phyloP scores from a whole-genome alignment of 352 stramenopile genomes.

The Phytophthora fragariae region DNA sequence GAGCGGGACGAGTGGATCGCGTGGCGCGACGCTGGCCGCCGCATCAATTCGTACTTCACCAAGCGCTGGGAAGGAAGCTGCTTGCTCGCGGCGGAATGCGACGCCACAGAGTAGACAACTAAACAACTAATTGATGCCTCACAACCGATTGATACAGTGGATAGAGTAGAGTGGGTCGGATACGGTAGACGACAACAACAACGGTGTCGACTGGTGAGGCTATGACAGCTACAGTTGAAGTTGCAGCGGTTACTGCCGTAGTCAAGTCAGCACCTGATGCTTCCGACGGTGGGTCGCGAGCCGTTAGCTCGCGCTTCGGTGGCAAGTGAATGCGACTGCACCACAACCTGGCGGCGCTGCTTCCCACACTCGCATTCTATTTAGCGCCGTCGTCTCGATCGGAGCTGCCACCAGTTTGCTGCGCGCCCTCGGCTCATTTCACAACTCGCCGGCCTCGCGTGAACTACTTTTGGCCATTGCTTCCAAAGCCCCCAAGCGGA shows the following conservation, averaged over 20 bases:
- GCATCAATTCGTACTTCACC: conserved; percentile 57
- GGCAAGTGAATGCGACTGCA: neutral
- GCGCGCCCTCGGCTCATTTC: neutral
- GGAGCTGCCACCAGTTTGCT: neutral
- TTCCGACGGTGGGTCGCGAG: neutral
- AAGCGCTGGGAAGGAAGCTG: conserved; percentile 48
- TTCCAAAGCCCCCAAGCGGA: neutral
- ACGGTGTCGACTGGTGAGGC: no score
- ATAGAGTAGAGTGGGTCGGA: no score
- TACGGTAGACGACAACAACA: no score
- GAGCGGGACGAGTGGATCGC: conserved; percentile 11
- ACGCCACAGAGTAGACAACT: no score
- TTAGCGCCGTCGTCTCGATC: neutral
- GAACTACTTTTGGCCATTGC: neutral
- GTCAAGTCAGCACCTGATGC: no score
- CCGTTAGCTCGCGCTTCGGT: neutral
- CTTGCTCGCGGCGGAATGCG: conserved; percentile 11
- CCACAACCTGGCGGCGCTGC: neutral
- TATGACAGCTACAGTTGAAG: no score
- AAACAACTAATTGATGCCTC: no score
- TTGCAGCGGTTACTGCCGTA: no score
- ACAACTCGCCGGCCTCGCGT: neutral
- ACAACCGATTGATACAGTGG: no score
- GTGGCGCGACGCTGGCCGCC: conserved; percentile 31
- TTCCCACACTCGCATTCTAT: neutral